Base-by-base conservation (phyloP, 495 filamentous ascomycete genomes). In the Patellaria atrata region DNA sequence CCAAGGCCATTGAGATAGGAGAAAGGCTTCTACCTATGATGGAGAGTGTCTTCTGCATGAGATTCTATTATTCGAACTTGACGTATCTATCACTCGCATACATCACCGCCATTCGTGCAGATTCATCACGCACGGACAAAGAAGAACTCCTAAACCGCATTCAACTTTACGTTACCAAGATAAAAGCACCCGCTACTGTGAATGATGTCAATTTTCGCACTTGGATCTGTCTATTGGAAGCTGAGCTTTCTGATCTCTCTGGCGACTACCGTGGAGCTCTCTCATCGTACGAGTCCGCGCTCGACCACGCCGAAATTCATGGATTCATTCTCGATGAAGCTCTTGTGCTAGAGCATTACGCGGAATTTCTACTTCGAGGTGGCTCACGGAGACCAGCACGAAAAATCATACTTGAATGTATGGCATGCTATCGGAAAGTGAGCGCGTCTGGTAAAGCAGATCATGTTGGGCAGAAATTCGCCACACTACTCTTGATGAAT, bases 311-410 rank as follows among this genome's bases (percentile, higher is more conserved):
- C 26, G 69, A 84, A 39, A 64, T 85, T 26, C 69, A 91, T 53
- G 71, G 70, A 34, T 83, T 82, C 52, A 55, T 71, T 8, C 65
- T 91, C 26, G 85, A 92, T 43, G 79, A 92, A 49, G 85, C 79
- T 0, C 67, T 86, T 14, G 68, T 75, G 5, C 75, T 79, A 47
- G 84, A 91, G 56, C 53, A 91, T 23, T 67, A 73, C 62, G 79
- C 72, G 1, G 80, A 78, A 19, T 84, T 77, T 41, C 72, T 84
- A 37, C 61, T 82, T 27, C 64, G 84, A 24, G 68, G 71, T 40
- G 72, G 71, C 5, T 75, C 79, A 3, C 74, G 75, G 30, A 56
- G 85, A 39, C 77, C 82, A 23, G 85, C 82, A 22, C 71, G 78
- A 29, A 65, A 71, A 15, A 64, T 76, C 2, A 60, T 91, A 22